These are phyloP conservation scores for Collybiopsis luxurians DNA, from an alignment of 768 basidiomycete species.

Conservation along the genomic window DNA sequence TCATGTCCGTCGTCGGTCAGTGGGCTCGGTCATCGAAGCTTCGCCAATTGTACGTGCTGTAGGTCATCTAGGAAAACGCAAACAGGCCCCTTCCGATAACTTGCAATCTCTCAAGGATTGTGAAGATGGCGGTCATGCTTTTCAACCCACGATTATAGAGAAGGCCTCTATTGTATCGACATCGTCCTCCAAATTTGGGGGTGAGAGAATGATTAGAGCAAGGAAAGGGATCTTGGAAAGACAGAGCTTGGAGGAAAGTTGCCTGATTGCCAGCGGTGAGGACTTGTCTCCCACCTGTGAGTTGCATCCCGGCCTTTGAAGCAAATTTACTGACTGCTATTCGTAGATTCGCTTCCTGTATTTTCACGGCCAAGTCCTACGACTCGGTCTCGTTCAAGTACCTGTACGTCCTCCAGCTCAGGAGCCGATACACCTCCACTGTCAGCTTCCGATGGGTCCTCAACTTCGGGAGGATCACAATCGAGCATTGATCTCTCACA, in stretches of 20 bases:
- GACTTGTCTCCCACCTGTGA: slow-evolving; percentile 52
- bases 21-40: slow-evolving; percentile 62
- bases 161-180: slow-evolving; percentile 69
- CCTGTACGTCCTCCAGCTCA: slow-evolving; percentile 61
- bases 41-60: slow-evolving; percentile 70
- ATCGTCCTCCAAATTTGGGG: slow-evolving; percentile 61
- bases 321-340: slow-evolving; percentile 14
- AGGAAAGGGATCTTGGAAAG: slow-evolving; percentile 59
- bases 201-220: slow-evolving; percentile 66
- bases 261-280: slow-evolving; percentile 64
- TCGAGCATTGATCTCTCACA: slow-evolving; percentile 74
- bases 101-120: slow-evolving; percentile 26
- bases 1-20: slow-evolving; percentile 64
- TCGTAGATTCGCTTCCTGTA: slow-evolving; percentile 40
- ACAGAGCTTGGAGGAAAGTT: slow-evolving; percentile 66
- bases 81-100: slow-evolving; percentile 25
- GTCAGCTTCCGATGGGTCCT: slow-evolving; percentile 66
- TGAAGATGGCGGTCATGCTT: slow-evolving; percentile 15
- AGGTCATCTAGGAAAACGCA: slow-evolving; percentile 40
- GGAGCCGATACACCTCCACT: slow-evolving; percentile 72
- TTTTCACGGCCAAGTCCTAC: slow-evolving; percentile 58
- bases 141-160: slow-evolving; percentile 48
- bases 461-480: slow-evolving; percentile 67
- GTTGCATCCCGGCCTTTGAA: slow-evolving; percentile 19
- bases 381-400: slow-evolving; percentile 62